Evolutionary conservation across 495 filamentous ascomycete species (phyloP), one percentile per base, ranked within the genome.

Genomic region (Trichoderma reesei): DNA sequence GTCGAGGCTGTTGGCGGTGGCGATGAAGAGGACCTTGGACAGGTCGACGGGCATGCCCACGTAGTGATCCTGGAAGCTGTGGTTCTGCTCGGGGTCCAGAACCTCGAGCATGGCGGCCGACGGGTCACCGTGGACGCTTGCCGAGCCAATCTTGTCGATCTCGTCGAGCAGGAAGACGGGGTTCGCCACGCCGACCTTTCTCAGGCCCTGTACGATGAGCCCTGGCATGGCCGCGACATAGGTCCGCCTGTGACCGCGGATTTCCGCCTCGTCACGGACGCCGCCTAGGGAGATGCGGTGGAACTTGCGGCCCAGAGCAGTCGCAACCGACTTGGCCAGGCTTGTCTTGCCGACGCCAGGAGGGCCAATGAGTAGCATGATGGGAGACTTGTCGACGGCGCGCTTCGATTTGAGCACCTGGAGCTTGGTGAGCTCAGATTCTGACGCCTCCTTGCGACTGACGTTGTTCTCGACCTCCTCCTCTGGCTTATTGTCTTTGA

Each of bases 191-290:
- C 92, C 93, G 59, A 94, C 95, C 73, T 98, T 99, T 80, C 93
- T 95, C 61, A 99, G 76, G 5, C 93, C 95, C 73, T 90, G 91
- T 59, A 97, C 92, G 61, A 99, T 89, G 59, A 98, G 77, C 38
- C 95, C 95, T 11, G 95, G 95, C 94, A 99, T 97, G 60, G 95
- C 95, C 13, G 95, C 95, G 63, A 99, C 94, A 72, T 99, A 99
- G 2, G 95, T 99, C 60, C 95, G 84, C 51, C 95, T 85, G 75
- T 99, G 95, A 6, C 95, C 95, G 59, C 95, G 82, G 65, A 99
- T 98, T 76, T 98, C 95, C 7, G 95, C 95, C 72, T 99, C 95
- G 68, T 98, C 95, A 36, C 93, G 78, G 20, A 99, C 92, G 69
- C 95, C 95, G 62, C 95, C 95, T 26, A 99, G 86, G 36, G 94